Conservation (phyloP, 2,329 filamentous ascomycete genomes). For the Stagonosporopsis tanaceti region DNA sequence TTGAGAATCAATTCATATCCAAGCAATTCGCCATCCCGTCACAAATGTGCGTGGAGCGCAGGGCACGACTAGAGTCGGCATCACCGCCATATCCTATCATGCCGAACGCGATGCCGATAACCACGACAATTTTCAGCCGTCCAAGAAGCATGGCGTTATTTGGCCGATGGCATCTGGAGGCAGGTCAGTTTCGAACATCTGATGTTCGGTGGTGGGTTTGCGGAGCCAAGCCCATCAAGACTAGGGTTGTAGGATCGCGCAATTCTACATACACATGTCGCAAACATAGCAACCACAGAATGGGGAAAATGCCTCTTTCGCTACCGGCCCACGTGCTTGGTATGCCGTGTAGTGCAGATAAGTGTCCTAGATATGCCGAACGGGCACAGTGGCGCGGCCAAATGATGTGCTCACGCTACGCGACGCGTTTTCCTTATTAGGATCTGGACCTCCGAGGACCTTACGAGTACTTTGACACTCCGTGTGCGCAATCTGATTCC, state of each 20-base stretch:
- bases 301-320: slow-evolving; percentile 5
- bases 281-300: slow-evolving; percentile 17
- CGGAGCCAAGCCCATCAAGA: slow-evolving; percentile 18
- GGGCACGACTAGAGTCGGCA: slow-evolving; percentile 21
- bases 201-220: slow-evolving; percentile 13
- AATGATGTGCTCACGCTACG: slow-evolving; percentile 10
- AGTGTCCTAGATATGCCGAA: background rate
- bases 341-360: slow-evolving; percentile 2
- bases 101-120: slow-evolving; percentile 24
- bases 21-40: slow-evolving; percentile 9
- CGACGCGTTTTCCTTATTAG: slow-evolving; percentile 13
- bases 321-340: background rate
- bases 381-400: slow-evolving; percentile 2
- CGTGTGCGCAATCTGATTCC: background rate
- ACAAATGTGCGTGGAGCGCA: background rate
- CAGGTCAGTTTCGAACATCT: background rate
- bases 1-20: slow-evolving; percentile 1
- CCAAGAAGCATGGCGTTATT: slow-evolving; percentile 6
- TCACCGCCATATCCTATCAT: slow-evolving; percentile 10
- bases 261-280: slow-evolving; percentile 32
- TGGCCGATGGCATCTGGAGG: slow-evolving; percentile 1
- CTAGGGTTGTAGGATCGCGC: slow-evolving; percentile 31
- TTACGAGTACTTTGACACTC: background rate
- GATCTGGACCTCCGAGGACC: slow-evolving; percentile 4
- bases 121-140: background rate